Evolutionary conservation across 805 yeast species (phyloP).

Genomic region (Candida qinlingensis): DNA sequence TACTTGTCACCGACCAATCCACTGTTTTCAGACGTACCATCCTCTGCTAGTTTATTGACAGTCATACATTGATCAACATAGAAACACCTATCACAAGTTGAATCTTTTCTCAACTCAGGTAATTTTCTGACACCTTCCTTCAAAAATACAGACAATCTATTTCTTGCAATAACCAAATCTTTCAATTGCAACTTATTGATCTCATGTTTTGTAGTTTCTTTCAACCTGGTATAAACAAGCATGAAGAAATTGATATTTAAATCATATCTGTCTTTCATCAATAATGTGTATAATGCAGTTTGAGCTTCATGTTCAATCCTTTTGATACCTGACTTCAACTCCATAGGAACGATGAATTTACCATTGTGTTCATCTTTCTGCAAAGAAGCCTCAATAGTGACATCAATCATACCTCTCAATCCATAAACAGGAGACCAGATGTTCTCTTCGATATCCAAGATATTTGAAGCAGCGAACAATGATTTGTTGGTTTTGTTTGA

Average conservation of each 20-base stretch:
- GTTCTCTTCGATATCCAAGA: constrained; percentile 83
- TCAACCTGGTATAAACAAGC: constrained; percentile 66
- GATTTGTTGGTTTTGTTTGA: constrained; percentile 30
- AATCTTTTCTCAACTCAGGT: constrained; percentile 48
- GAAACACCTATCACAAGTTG: constrained; percentile 59
- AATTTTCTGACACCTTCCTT: constrained; percentile 43
- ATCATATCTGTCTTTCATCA: constrained; percentile 76
- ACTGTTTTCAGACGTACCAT: constrained; percentile 48
- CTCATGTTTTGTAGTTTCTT: constrained; percentile 49
- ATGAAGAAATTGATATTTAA: constrained; percentile 59
- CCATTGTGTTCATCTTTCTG: constrained; percentile 30
- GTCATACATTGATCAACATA: constrained; percentile 59
- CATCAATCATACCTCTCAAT: constrained; percentile 84
- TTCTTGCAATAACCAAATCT: constrained; percentile 66
- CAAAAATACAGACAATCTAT: constrained; percentile 56
- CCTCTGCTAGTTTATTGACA: constrained; percentile 51
- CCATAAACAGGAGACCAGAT: constrained; percentile 92
- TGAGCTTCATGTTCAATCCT: constrained; percentile 78
- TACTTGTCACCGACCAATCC: constrained; percentile 48
- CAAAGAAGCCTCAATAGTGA: constrained; percentile 61
- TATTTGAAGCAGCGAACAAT: constrained; percentile 50
- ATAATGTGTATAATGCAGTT: constrained; percentile 71
- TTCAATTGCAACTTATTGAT: constrained; percentile 52
- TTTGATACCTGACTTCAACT: constrained; percentile 79
- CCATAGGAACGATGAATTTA: constrained; percentile 70